Evolutionary conservation across 805 yeast species (phyloP).

Genomic region (Candida fluviatilis): DNA sequence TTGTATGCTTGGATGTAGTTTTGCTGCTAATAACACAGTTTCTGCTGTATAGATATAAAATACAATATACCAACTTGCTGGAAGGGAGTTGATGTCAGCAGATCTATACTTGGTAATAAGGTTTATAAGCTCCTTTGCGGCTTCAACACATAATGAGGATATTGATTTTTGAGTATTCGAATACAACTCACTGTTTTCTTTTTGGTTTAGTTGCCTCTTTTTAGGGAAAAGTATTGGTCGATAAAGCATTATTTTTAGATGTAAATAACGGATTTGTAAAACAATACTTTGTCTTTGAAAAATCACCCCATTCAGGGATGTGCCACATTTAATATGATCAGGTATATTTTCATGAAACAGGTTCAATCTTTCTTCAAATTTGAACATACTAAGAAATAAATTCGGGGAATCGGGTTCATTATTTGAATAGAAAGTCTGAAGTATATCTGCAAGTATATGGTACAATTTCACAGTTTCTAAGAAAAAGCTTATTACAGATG

Average conservation of each 20-base stretch:
- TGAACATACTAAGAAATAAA: slow-evolving; percentile 7
- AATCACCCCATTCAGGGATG: slow-evolving; percentile 4
- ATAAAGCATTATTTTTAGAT: slow-evolving; percentile 10
- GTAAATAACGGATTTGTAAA: slow-evolving; percentile 8
- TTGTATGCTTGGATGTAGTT: slow-evolving; percentile 14
- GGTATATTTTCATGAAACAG: slow-evolving; percentile 9
- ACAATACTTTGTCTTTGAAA: slow-evolving; percentile 11
- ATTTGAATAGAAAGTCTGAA: slow-evolving; percentile 9
- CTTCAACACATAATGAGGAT: slow-evolving; percentile 8
- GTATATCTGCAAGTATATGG: slow-evolving; percentile 15
- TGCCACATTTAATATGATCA: slow-evolving; percentile 5
- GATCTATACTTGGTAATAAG: slow-evolving; percentile 8
- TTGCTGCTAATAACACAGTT: slow-evolving; percentile 17
- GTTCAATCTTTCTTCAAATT: slow-evolving; percentile 8
- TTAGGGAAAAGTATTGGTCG: slow-evolving; percentile 10
- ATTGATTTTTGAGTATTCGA: slow-evolving; percentile 7
- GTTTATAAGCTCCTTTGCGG: slow-evolving; percentile 9
- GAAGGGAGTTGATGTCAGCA: slow-evolving; percentile 10
- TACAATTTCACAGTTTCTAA: slow-evolving; percentile 14
- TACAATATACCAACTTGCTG: slow-evolving; percentile 18
- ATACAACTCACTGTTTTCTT: slow-evolving; percentile 6
- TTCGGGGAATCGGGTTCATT: slow-evolving; percentile 7
- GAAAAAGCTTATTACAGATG: slow-evolving; percentile 15
- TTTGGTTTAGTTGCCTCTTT: neutral
- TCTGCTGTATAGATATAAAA: slow-evolving; percentile 18